A percentile compares a stretch with the other conserved stretches of the same genome.
Conservation (phyloP, 148 eudicot species). For the Polygonum maritimum region DNA sequence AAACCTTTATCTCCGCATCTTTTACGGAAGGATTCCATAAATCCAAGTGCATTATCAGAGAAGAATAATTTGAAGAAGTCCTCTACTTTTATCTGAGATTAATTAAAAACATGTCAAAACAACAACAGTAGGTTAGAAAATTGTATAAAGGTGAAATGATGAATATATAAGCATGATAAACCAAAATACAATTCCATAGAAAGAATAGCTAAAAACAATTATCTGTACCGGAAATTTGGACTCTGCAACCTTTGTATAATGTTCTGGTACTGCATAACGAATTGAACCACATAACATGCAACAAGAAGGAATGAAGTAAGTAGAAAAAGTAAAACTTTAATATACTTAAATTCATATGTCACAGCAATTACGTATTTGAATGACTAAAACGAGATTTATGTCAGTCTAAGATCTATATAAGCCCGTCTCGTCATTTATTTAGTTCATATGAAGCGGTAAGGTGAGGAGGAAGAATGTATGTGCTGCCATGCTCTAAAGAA, state of each 20-base stretch:
- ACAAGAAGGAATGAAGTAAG: background rate
- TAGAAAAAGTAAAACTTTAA: background rate
- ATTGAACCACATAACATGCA: background rate
- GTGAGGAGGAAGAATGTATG: background rate
- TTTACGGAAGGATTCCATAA: constrained; percentile 60
- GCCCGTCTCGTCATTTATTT: background rate
- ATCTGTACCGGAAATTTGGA: constrained; percentile 68
- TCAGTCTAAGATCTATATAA: background rate
- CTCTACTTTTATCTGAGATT: constrained; percentile 61
- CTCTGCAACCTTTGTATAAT: constrained; percentile 64
- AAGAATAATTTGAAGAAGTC: constrained; percentile 67
- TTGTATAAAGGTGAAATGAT: background rate
- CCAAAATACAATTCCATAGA: background rate
- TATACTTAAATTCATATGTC: background rate
- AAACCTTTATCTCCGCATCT: constrained; percentile 89
- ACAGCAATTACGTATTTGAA: background rate
- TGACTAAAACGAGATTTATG: background rate
- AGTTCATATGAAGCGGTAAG: background rate
- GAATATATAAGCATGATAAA: background rate
- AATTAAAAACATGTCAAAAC: background rate
- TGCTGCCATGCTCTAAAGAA: background rate
- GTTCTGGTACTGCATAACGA: constrained; percentile 59
- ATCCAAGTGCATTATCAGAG: constrained; percentile 58
- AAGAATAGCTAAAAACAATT: background rate
- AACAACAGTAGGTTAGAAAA: background rate